These are phyloP conservation scores for Pythium rishiriense DNA, from an alignment of 352 stramenopile species.

Conservation along the genomic window DNA sequence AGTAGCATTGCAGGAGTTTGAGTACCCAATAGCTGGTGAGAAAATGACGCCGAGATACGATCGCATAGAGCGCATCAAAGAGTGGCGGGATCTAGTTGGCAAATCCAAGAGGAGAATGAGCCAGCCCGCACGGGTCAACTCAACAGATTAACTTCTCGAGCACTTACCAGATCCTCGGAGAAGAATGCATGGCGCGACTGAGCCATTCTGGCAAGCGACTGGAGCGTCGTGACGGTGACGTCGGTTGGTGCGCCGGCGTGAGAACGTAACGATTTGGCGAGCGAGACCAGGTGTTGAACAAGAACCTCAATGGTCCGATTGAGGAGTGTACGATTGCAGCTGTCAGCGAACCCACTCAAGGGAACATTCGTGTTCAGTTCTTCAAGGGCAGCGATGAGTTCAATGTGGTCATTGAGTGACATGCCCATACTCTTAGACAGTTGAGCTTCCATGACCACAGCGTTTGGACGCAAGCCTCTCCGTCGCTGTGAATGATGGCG, in stretches of 20 bases:
- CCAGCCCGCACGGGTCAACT: neutral
- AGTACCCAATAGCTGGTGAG: slow-evolving; percentile 72
- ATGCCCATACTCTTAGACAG: slow-evolving; percentile 42
- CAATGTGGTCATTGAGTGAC: slow-evolving; percentile 27
- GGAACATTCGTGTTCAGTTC: slow-evolving; percentile 30
- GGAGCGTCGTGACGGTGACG: slow-evolving; percentile 22
- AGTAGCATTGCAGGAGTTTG: slow-evolving; percentile 62
- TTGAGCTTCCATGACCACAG: slow-evolving; percentile 32
- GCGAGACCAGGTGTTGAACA: slow-evolving; percentile 18
- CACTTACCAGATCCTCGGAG: slow-evolving; percentile 13
- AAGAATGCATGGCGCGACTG: slow-evolving; percentile 23
- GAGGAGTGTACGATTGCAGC: slow-evolving; percentile 17
- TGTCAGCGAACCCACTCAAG: slow-evolving; percentile 20
- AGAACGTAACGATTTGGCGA: slow-evolving; percentile 9
- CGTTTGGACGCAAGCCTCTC: slow-evolving; percentile 9
- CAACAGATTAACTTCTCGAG: too few relatives aligned
- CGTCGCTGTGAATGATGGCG: neutral
- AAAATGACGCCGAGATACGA: slow-evolving; percentile 59
- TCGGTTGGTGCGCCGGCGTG: slow-evolving; percentile 6
- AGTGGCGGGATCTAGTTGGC: slow-evolving; percentile 25
- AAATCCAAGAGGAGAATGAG: neutral
- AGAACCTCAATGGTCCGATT: slow-evolving; percentile 21
- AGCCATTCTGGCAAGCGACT: slow-evolving; percentile 20
- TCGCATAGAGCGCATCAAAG: slow-evolving; percentile 54
- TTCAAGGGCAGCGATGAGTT: slow-evolving; percentile 19